Conservation (phyloP, 306 rosid genomes). For the Trifolium subterraneum region DNA sequence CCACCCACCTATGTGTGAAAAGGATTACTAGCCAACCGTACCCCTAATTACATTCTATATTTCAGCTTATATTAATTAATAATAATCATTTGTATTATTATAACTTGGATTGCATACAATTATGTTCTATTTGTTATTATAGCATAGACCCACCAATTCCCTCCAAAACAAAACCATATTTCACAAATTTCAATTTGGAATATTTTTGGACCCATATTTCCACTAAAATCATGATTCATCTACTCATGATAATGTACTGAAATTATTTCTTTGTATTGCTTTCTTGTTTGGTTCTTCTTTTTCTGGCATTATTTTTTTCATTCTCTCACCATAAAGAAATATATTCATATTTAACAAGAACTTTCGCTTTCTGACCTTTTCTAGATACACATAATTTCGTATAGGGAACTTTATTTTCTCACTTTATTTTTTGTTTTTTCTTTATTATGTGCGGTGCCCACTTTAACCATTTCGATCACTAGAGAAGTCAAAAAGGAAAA, state of each 20-base stretch:
- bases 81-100: constrained; percentile 34
- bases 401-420: constrained; percentile 53
- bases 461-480: constrained; percentile 48
- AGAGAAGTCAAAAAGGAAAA: constrained; percentile 45
- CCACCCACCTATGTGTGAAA: constrained; percentile 84
- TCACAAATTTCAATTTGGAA: constrained; percentile 50
- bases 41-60: constrained; percentile 49
- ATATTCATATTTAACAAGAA: constrained; percentile 46
- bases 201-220: constrained; percentile 54
- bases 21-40: constrained; percentile 82
- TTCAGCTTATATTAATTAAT: constrained; percentile 1
- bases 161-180: constrained; percentile 56
- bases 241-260: constrained; percentile 51
- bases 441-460: constrained; percentile 43
- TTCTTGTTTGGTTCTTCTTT: constrained; percentile 57
- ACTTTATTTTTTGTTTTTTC: constrained; percentile 43
- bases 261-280: constrained; percentile 53
- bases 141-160: constrained; percentile 63
- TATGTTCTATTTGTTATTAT: constrained; percentile 56
- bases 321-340: constrained; percentile 44
- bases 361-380: constrained; percentile 74
- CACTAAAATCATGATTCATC: constrained; percentile 59
- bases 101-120: constrained; percentile 38
- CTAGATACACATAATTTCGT: constrained; percentile 62
- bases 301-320: constrained; percentile 45